Conservation (phyloP, 2,329 filamentous ascomycete genomes). For the Fusarium hostae region DNA sequence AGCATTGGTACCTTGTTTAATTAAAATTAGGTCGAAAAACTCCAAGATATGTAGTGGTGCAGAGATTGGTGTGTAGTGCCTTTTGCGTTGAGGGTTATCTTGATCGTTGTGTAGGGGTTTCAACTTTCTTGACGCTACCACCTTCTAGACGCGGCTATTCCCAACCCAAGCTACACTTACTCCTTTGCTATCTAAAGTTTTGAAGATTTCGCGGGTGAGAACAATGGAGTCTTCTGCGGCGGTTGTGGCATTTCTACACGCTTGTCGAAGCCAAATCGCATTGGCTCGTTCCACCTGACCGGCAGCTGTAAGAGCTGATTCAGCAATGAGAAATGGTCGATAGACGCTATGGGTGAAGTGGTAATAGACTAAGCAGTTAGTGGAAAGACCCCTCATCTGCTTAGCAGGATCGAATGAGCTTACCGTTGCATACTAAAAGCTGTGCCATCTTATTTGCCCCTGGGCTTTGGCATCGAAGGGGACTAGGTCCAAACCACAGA, state of each 20-base stretch:
- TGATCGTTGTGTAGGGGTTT: too few species aligned
- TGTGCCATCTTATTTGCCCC: neutral
- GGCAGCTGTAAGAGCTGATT: neutral
- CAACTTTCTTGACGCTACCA: too few species aligned
- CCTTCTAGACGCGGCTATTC: too few species aligned
- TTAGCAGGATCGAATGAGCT: rapidly evolving
- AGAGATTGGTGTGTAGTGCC: too few species aligned
- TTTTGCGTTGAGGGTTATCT: too few species aligned
- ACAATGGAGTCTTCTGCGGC: neutral
- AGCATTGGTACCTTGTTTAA: neutral
- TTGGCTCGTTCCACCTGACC: neutral
- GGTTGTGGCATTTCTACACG: neutral
- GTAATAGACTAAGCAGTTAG: rapidly evolving
- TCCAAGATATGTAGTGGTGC: too few species aligned
- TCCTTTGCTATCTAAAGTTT: neutral
- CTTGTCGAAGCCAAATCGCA: neutral
- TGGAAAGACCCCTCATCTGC: rapidly evolving
- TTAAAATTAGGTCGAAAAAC: too few species aligned
- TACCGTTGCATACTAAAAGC: neutral
- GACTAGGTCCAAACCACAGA: neutral
- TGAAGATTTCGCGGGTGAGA: neutral
- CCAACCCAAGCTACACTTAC: neutral
- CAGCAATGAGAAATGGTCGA: neutral
- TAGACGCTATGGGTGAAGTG: neutral
- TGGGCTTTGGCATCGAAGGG: neutral